phyloP scores from a whole-genome alignment of 352 stramenopile species.

The Phytophthora palmivora region DNA sequence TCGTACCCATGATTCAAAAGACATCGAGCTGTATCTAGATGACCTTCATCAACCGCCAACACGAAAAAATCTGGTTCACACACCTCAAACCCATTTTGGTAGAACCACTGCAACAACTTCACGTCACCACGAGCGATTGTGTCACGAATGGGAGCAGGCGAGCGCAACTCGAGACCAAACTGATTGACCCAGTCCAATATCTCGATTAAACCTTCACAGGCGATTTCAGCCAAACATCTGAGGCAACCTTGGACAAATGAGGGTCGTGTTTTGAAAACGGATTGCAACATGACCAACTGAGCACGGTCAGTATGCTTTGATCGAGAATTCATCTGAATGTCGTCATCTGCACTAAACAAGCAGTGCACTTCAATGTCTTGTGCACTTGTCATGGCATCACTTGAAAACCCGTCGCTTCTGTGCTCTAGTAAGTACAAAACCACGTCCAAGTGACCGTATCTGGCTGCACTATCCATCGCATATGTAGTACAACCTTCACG shows the following conservation, averaged over 20 bases:
- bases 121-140: neutral
- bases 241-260: neutral
- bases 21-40: neutral
- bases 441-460: neutral
- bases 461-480: neutral
- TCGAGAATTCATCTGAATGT: neutral
- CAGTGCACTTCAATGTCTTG: neutral
- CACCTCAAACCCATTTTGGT: neutral
- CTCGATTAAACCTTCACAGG: neutral
- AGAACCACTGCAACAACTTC: constrained; percentile 12
- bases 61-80: neutral
- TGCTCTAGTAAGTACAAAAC: neutral
- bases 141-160: neutral
- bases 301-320: neutral
- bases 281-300: neutral
- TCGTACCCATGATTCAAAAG: neutral
- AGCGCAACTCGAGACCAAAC: constrained; percentile 3
- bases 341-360: neutral
- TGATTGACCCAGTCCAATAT: constrained; percentile 7
- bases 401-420: neutral
- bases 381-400: neutral
- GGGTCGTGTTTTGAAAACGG: neutral
- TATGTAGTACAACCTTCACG: neutral
- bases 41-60: neutral
- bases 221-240: neutral